Percentiles rank a stretch among this genome's conserved stretches.
These are phyloP conservation scores for Colletotrichum sp. DNA, from an alignment of 2,329 filamentous ascomycete genomes.

Conservation along the genomic window DNA sequence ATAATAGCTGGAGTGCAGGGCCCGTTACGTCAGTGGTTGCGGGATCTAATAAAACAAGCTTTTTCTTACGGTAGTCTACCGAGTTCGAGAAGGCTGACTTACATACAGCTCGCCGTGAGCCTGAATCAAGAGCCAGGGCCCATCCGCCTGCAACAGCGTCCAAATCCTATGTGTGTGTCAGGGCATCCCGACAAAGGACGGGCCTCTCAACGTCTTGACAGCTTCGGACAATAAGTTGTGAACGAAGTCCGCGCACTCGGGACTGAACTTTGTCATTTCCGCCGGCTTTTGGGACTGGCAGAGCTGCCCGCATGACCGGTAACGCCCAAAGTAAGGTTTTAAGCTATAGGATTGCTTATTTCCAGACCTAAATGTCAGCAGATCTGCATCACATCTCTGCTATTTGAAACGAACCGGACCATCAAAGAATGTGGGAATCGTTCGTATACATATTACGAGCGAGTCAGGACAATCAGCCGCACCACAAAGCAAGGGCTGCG, in stretches of 20 bases:
- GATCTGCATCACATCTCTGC: neutral
- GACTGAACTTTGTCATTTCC: neutral
- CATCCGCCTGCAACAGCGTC: neutral
- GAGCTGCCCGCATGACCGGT: neutral
- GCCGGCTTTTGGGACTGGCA: neutral
- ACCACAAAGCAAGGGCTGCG: neutral
- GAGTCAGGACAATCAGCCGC: neutral
- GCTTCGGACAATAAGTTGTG: neutral
- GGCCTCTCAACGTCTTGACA: neutral
- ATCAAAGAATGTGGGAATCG: neutral
- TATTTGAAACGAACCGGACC: neutral
- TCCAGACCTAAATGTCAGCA: neutral
- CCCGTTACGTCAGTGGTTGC: neutral
- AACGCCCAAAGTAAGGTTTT: neutral
- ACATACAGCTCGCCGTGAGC: neutral
- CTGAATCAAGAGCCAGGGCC: neutral
- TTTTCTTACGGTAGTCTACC: neutral
- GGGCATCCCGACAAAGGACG: neutral
- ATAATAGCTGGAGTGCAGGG: neutral
- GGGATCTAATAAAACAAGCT: neutral
- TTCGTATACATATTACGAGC: neutral
- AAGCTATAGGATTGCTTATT: neutral
- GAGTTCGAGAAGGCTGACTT: neutral
- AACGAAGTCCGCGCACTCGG: neutral
- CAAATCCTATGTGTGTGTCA: neutral